These are phyloP conservation scores for Iris macrosiphon DNA, from an alignment of 106 monocot species.

Conservation along the genomic window DNA sequence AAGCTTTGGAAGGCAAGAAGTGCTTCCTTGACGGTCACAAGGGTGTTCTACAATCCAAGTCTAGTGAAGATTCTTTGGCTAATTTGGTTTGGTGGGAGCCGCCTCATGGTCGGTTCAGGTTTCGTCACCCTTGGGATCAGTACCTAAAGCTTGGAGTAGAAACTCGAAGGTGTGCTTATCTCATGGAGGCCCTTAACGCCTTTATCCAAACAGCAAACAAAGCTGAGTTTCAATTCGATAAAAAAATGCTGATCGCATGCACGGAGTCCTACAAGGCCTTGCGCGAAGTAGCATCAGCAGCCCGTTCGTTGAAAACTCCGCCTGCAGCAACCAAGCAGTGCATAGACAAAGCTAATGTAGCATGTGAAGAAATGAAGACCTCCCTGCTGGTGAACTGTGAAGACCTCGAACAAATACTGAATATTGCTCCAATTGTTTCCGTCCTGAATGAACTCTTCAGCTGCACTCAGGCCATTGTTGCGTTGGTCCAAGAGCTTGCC, in stretches of 20 bases:
- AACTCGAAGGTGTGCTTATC: not conserved
- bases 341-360: not conserved
- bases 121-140: constrained; percentile 3
- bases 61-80: not conserved
- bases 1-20: not conserved
- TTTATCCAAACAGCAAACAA: not conserved
- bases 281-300: not conserved
- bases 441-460: not conserved
- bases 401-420: not conserved
- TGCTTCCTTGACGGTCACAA: not conserved
- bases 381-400: not conserved
- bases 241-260: not conserved
- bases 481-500: not conserved
- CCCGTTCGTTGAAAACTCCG: not conserved
- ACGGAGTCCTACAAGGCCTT: not conserved
- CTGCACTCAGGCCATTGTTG: not conserved
- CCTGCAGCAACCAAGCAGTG: not conserved
- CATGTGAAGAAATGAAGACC: not conserved
- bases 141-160: not conserved
- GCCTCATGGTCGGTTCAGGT: not conserved
- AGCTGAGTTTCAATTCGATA: not conserved
- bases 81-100: constrained; percentile 1
- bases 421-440: not conserved
- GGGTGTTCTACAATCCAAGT: not conserved
- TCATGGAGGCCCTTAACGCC: not conserved